Base-by-base conservation (phyloP, 2,329 filamentous ascomycete species). In the Colletotrichum nymphaeae region DNA sequence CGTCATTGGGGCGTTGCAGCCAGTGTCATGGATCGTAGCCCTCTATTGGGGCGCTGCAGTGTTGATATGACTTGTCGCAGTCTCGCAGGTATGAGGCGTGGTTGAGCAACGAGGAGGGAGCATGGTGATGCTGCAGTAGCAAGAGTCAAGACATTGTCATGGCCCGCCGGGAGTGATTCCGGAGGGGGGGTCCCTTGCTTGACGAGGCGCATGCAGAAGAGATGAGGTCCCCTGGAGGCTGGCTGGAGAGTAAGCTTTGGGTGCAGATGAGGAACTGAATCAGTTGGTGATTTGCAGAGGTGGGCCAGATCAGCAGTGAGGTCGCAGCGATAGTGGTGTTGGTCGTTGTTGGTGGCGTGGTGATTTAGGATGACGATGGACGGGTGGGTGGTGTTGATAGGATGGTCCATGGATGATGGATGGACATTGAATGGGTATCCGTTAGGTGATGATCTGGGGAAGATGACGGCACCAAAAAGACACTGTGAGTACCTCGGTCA, bases 211-310 rank as follows among this genome's bases (percentile, higher is more conserved):
- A 22, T 22, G 42, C 42, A 49, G 42, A 22, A 22, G 42, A 22
- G 42, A 49, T 49, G 19, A 49, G 42, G 42, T 49, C 19, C 42
- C 42, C 7, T 49, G 19, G 37, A 42, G 37, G 12, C 22, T 35
- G 32, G 32, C 49, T 30, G 37, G 42, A 53, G 42, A 64, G 59
- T 35, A 37, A 28, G 24, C 12, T 22, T 24, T 7, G 30, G n/a
- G n/a, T 59, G 14, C 42, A 46, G 28, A 4, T 35, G 4, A 30
- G 42, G 19, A 35, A 63, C 66, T 63, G 53, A 69, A 72, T 63
- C 69, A 69, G 35, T 63, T 53, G 52, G 49, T 69, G 69, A 46
- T 69, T 72, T 72, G 64, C 69, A 58, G 42, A 1, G 35, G 69
- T 72, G 69, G 64, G 64, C 57, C 69, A 19, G 64, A 68, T 72